Evolutionary conservation across 2,329 filamentous ascomycete species (phyloP), one percentile per base, ranked within the genome.

Genomic region (Exophiala lecanii-corni): DNA sequence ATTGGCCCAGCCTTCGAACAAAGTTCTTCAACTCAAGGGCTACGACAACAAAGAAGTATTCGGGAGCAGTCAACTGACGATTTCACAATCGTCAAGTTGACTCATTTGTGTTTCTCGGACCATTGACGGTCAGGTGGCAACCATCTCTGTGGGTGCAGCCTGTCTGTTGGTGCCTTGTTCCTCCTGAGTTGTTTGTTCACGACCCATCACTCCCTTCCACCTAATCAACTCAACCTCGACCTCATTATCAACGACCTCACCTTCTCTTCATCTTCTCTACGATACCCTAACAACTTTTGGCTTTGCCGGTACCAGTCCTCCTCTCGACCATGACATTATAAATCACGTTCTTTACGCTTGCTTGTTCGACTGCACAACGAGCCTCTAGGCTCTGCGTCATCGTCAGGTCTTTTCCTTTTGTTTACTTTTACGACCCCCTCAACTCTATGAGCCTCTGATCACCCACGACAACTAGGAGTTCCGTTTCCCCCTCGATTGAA

Each of bases 361-460:
- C 51, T 43, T 43, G 46, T 49, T 56, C 52, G 52, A 55, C 43
- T 51, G 47, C 38, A 53, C 52, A 53, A 55, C 50, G 54, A 50
- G 54, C 52, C 41, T 40, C 20, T 28, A 47, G 40, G 52, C 54
- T 56, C 52, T 49, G 54, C 43, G 52, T 53, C 52, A 43, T 45
- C 43, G 47, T 51, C 40, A 37, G 48, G 47, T 39, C 43, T 47
- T 50, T 49, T 36, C 41, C 23, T 50, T 54, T 47, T 40, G 49
- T 48, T 47, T 45, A 49, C 44, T 45, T 47, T 51, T 26, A 55
- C 54, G 54, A 56, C 51, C 43, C 40, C 39, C 39, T 39, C 42
- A 40, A 49, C 34, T 54, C 50, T 49, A 56, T 56, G 54, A 56
- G 50, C 50, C 51, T 55, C 51, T 53, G 54, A 53, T 34, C 39